Evolutionary conservation across 2,329 filamentous ascomycete species (phyloP).

Genomic region (Alternaria sp.): DNA sequence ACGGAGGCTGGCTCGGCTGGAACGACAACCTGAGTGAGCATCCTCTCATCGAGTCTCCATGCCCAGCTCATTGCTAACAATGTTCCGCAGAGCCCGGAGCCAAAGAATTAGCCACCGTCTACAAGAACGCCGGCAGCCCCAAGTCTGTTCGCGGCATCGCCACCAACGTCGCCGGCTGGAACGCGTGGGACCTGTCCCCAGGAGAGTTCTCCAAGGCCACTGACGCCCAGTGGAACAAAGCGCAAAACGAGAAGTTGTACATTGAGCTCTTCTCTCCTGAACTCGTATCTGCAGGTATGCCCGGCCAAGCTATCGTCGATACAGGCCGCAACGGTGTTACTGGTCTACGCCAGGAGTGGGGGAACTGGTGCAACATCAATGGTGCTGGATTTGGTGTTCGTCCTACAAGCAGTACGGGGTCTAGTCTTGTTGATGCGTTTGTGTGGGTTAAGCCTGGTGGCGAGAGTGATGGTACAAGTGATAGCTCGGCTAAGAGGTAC

Average conservation of each 20-base stretch:
- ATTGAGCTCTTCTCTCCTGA: slow-evolving; percentile 62
- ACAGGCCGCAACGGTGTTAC: slow-evolving; percentile 66
- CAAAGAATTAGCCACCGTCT: slow-evolving; percentile 59
- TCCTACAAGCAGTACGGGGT: slow-evolving; percentile 67
- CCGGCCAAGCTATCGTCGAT: slow-evolving; percentile 65
- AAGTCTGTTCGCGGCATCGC: slow-evolving; percentile 61
- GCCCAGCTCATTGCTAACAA: not conserved
- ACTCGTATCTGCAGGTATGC: slow-evolving; percentile 59
- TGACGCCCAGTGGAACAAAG: slow-evolving; percentile 53
- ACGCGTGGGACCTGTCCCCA: slow-evolving; percentile 59
- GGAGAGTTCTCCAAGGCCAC: slow-evolving; percentile 49
- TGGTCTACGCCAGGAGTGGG: slow-evolving; percentile 62
- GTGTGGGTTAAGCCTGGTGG: slow-evolving; percentile 76
- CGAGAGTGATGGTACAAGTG: slow-evolving; percentile 60
- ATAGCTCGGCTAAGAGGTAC: slow-evolving; percentile 59
- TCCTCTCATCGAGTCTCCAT: slow-evolving; percentile 1
- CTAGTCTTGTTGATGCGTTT: slow-evolving; percentile 68
- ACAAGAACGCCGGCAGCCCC: slow-evolving; percentile 59
- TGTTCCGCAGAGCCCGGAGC: slow-evolving; percentile 56
- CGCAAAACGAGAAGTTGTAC: slow-evolving; percentile 63
- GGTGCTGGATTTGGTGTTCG: slow-evolving; percentile 70
- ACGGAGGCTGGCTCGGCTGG: slow-evolving; percentile 73
- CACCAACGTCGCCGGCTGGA: slow-evolving; percentile 69
- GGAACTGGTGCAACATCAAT: slow-evolving; percentile 73
- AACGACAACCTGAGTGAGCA: slow-evolving; percentile 62